Percentiles rank a stretch among this genome's conserved stretches.
phyloP scores from a whole-genome alignment of 208 protist genomes.

The Crithidia bombi region DNA sequence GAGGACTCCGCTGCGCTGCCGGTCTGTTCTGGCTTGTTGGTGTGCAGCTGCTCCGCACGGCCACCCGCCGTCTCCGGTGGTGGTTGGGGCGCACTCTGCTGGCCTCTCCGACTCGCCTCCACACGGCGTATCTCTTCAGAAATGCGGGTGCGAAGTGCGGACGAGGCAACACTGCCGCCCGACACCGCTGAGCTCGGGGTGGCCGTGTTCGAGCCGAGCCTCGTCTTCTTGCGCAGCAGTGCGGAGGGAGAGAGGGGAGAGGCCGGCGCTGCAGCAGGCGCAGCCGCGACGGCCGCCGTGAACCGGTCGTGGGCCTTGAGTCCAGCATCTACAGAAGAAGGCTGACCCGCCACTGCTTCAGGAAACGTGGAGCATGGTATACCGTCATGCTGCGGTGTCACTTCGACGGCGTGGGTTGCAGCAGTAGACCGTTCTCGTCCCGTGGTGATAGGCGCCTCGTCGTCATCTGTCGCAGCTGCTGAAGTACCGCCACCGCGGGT shows the following conservation, averaged over 20 bases:
- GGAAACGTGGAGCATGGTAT: too few relatives aligned
- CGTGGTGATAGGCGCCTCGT: too few relatives aligned
- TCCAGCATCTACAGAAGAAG: not conserved
- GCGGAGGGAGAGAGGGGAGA: not conserved
- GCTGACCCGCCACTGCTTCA: too few relatives aligned
- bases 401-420: not conserved
- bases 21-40: not conserved
- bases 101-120: conserved; percentile 8
- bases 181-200: not conserved
- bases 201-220: not conserved
- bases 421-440: too few relatives aligned
- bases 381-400: too few relatives aligned
- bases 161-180: not conserved
- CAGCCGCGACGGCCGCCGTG: not conserved
- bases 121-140: conserved; percentile 20
- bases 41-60: not conserved
- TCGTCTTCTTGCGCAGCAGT: not conserved
- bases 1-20: not conserved
- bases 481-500: too few relatives aligned
- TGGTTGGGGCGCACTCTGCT: not conserved
- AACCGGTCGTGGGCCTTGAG: not conserved
- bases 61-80: not conserved
- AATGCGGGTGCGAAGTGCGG: conserved; percentile 15
- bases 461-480: too few relatives aligned
- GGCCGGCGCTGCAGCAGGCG: not conserved